phyloP scores from a whole-genome alignment of 2,329 filamentous ascomycete genomes.

The Exophiala oligosperma region DNA sequence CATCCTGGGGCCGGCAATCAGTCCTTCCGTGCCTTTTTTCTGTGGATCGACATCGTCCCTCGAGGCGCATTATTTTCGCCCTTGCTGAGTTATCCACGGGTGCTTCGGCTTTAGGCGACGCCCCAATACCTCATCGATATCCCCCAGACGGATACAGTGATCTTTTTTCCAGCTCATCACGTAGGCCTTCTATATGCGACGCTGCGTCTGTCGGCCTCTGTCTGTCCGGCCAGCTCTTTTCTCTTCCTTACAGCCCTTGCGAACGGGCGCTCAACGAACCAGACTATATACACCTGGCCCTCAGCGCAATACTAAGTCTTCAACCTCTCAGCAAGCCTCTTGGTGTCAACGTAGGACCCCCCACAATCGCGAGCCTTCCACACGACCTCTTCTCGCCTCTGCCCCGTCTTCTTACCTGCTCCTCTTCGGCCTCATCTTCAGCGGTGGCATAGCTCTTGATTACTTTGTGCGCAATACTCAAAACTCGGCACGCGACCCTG shows the following conservation, averaged over 20 bases:
- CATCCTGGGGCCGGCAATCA: too few relatives aligned
- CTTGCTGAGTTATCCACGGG: neutral
- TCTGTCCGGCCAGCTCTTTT: constrained; percentile 7
- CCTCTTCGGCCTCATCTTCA: constrained; percentile 17
- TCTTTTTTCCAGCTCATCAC: too few relatives aligned
- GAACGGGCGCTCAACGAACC: neutral
- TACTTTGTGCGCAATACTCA: constrained; percentile 11
- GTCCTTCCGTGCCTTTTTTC: neutral
- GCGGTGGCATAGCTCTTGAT: constrained; percentile 19
- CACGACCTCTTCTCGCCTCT: constrained; percentile 15
- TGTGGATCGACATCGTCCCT: neutral
- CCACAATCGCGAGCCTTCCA: neutral
- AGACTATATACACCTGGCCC: neutral
- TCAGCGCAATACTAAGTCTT: too few relatives aligned
- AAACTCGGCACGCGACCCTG: constrained; percentile 15
- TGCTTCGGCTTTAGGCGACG: neutral
- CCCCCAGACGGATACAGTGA: neutral
- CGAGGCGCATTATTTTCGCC: neutral
- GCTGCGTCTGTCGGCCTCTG: constrained; percentile 12
- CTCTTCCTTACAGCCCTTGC: neutral
- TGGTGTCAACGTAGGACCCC: neutral
- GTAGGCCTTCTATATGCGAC: constrained; percentile 19
- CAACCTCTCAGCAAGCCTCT: neutral
- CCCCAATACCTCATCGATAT: neutral
- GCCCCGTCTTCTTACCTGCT: constrained; percentile 19